Percentiles rank a stretch among this genome's conserved stretches.
phyloP scores from a whole-genome alignment of 2,329 filamentous ascomycete genomes.

The Aulographum hederae region DNA sequence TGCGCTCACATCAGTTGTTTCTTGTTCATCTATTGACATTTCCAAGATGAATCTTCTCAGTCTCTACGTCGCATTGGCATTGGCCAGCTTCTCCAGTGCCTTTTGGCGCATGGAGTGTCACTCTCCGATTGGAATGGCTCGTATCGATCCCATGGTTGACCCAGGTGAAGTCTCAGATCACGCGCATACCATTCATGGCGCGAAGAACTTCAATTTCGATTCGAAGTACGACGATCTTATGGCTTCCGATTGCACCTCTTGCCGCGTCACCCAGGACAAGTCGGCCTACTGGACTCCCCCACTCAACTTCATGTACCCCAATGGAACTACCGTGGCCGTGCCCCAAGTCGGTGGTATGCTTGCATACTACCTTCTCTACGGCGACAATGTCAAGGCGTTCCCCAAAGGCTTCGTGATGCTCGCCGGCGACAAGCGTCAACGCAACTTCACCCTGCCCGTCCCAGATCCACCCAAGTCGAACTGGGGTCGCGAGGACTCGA shows the following conservation, averaged over 20 bases:
- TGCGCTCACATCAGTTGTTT: too few relatives aligned
- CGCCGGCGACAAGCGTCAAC: conserved; percentile 49
- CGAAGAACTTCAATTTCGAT: conserved; percentile 44
- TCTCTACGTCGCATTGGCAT: neutral
- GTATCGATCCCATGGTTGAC: conserved; percentile 61
- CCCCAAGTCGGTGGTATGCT: conserved; percentile 67
- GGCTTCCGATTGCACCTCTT: conserved; percentile 57
- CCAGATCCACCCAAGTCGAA: conserved; percentile 49
- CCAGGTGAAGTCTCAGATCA: conserved; percentile 43
- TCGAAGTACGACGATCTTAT: conserved; percentile 39
- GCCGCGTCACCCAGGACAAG: conserved; percentile 60
- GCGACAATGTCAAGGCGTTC: conserved; percentile 50
- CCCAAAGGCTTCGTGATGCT: conserved; percentile 67
- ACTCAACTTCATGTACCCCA: conserved; percentile 57
- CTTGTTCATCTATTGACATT: too few relatives aligned
- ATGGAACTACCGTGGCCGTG: conserved; percentile 50
- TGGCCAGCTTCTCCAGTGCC: conserved; percentile 23
- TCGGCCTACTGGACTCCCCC: conserved; percentile 74
- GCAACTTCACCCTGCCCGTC: conserved; percentile 48
- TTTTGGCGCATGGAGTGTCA: conserved; percentile 88
- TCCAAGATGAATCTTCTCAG: neutral
- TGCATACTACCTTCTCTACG: conserved; percentile 75
- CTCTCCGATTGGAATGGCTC: conserved; percentile 46
- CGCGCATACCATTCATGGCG: conserved; percentile 59
- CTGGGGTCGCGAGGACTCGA: conserved; percentile 46